These are phyloP conservation scores for Cadophora luteo-olivacea DNA, from an alignment of 2,329 filamentous ascomycete species.

Conservation along the genomic window DNA sequence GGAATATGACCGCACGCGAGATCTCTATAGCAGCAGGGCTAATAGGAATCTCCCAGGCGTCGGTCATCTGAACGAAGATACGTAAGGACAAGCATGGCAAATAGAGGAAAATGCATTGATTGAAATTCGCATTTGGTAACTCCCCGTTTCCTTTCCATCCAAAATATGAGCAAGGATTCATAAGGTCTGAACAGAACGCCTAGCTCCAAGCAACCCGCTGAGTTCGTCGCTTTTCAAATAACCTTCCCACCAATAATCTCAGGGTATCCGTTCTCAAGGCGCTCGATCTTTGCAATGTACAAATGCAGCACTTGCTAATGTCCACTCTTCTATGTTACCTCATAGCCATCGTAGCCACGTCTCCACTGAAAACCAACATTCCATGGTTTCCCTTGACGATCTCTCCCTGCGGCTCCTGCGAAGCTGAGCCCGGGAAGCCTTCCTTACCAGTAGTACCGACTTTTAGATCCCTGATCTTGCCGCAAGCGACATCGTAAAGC, in stretches of 20 bases:
- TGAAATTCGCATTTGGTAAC: background rate
- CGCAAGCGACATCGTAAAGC: conserved; percentile 68
- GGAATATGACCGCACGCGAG: background rate
- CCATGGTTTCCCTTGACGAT: conserved; percentile 53
- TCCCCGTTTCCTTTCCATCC: conserved; percentile 11
- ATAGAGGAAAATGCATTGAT: background rate
- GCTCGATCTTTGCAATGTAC: conserved; percentile 5
- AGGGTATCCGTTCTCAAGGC: conserved; percentile 25
- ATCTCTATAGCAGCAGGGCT: background rate
- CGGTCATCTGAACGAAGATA: background rate
- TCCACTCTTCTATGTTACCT: conserved; percentile 30
- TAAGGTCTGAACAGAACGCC: conserved; percentile 27
- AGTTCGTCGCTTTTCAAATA: conserved; percentile 13
- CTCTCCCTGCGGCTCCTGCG: conserved; percentile 22
- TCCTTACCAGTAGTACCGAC: conserved; percentile 46
- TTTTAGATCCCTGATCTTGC: conserved; percentile 57
- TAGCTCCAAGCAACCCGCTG: conserved; percentile 26
- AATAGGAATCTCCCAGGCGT: background rate
- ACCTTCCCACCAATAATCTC: conserved; percentile 13
- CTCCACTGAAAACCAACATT: conserved; percentile 56
- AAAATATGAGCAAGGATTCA: conserved; percentile 18
- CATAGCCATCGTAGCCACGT: conserved; percentile 48
- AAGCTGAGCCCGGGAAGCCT: conserved; percentile 18
- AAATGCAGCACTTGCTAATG: conserved; percentile 13
- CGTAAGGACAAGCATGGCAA: no score